Conservation (phyloP, 1,139 yeast genomes). For the Geotrichum aggregatum region DNA sequence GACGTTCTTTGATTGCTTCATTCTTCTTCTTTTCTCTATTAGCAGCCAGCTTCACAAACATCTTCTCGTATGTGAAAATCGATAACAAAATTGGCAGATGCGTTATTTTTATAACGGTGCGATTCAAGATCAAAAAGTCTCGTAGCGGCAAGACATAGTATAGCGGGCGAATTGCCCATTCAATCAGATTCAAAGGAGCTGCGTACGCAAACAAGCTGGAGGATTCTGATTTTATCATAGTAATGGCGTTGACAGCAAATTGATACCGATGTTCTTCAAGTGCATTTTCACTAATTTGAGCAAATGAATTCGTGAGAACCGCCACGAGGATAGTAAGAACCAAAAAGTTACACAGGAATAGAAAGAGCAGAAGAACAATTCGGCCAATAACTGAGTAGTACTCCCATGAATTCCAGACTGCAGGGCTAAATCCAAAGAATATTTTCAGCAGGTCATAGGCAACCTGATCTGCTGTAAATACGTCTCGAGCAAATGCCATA, state of each 20-base stretch:
- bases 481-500: conserved; percentile 48
- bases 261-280: conserved; percentile 41
- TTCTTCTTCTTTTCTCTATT: conserved; percentile 20
- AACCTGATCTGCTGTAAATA: conserved; percentile 47
- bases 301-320: conserved; percentile 45
- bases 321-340: conserved; percentile 58
- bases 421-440: conserved; percentile 60
- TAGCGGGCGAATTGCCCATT: conserved; percentile 38
- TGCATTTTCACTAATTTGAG: conserved; percentile 39
- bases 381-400: conserved; percentile 51
- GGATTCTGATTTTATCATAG: conserved; percentile 42
- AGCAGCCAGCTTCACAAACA: conserved; percentile 26
- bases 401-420: conserved; percentile 60
- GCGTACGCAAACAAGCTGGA: conserved; percentile 41
- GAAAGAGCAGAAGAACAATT: conserved; percentile 48
- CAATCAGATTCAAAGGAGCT: conserved; percentile 40
- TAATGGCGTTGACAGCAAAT: conserved; percentile 41
- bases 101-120: conserved; percentile 39
- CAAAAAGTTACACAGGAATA: conserved; percentile 56
- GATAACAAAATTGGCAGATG: conserved; percentile 39
- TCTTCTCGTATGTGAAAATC: conserved; percentile 38
- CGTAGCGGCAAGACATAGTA: conserved; percentile 36
- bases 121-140: conserved; percentile 36
- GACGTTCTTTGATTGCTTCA: conserved; percentile 23
- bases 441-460: conserved; percentile 55